Evolutionary conservation across 2,329 filamentous ascomycete species (phyloP).

Genomic region (Colletotrichum sp.): DNA sequence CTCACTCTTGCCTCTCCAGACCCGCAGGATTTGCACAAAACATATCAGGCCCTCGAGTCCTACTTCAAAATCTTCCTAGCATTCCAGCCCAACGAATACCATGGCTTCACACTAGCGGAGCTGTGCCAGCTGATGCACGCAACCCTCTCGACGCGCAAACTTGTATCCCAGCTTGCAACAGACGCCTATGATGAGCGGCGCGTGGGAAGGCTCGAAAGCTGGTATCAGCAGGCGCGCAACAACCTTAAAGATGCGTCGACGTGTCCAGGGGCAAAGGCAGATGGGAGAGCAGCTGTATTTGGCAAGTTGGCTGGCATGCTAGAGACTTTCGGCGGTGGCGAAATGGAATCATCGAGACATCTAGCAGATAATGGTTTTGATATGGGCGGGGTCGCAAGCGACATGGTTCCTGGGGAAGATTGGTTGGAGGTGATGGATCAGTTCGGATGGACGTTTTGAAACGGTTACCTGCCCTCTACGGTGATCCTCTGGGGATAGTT

Average conservation of each 20-base stretch:
- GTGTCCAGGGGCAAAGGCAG: too few relatives aligned
- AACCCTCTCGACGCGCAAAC: background rate
- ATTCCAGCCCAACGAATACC: background rate
- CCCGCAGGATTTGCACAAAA: background rate
- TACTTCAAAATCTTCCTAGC: accelerated
- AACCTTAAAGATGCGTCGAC: background rate
- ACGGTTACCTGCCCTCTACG: too few relatives aligned
- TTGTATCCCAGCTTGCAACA: background rate
- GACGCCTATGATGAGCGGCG: too few relatives aligned
- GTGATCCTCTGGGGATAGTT: too few relatives aligned
- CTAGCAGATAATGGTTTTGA: too few relatives aligned
- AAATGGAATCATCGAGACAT: too few relatives aligned
- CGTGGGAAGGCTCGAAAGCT: too few relatives aligned
- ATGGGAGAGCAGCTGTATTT: background rate
- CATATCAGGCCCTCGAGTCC: background rate
- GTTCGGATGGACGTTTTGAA: too few relatives aligned
- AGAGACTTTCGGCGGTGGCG: background rate
- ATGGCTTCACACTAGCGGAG: background rate
- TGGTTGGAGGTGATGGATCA: too few relatives aligned
- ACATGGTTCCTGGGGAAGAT: too few relatives aligned
- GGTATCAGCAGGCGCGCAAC: too few relatives aligned
- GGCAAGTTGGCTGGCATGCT: background rate
- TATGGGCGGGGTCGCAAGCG: too few relatives aligned
- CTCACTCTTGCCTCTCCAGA: background rate
- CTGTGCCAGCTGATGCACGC: background rate